phyloP scores from a whole-genome alignment of 225 moss, liverwort and hornwort species.

The Marchantia polymorpha region DNA sequence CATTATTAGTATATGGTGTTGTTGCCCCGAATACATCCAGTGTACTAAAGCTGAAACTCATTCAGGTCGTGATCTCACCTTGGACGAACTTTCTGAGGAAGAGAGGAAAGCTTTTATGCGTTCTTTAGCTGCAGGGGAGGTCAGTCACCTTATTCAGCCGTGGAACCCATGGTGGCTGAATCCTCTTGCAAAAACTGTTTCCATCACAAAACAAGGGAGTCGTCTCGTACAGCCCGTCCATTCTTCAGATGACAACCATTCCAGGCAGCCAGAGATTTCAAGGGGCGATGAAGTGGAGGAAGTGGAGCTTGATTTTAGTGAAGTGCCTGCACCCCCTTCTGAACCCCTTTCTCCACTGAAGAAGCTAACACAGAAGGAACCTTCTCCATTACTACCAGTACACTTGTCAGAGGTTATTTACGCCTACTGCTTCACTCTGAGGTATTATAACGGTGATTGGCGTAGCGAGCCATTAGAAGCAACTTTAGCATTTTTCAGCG shows the following conservation, averaged over 20 bases:
- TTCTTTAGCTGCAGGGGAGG: slow-evolving; percentile 71
- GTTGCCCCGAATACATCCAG: neutral
- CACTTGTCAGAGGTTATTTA: slow-evolving; percentile 69
- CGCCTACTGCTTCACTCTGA: slow-evolving; percentile 77
- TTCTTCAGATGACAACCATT: slow-evolving; percentile 16
- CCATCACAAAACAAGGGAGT: slow-evolving; percentile 59
- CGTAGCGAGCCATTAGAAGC: slow-evolving; percentile 76
- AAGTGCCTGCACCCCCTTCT: slow-evolving; percentile 62
- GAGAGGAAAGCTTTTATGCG: slow-evolving; percentile 76
- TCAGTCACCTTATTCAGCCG: slow-evolving; percentile 76
- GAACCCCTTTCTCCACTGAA: slow-evolving; percentile 56
- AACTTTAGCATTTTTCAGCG: slow-evolving; percentile 53
- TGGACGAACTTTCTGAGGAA: slow-evolving; percentile 61
- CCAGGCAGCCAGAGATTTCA: slow-evolving; percentile 24
- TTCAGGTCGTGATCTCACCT: slow-evolving; percentile 59
- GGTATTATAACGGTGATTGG: slow-evolving; percentile 90
- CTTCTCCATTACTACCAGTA: slow-evolving; percentile 68
- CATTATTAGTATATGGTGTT: neutral
- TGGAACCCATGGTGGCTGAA: slow-evolving; percentile 99
- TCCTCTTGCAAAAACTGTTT: slow-evolving; percentile 59
- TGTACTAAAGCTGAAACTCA: neutral
- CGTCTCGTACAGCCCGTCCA: slow-evolving; percentile 53
- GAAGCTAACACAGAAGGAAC: slow-evolving; percentile 62
- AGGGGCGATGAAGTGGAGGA: slow-evolving; percentile 18
- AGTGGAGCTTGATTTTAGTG: slow-evolving; percentile 30